Percentiles rank a stretch among this genome's conserved stretches.
Conservation (phyloP, 2,329 filamentous ascomycete genomes). For the Diaporthe australafricana region DNA sequence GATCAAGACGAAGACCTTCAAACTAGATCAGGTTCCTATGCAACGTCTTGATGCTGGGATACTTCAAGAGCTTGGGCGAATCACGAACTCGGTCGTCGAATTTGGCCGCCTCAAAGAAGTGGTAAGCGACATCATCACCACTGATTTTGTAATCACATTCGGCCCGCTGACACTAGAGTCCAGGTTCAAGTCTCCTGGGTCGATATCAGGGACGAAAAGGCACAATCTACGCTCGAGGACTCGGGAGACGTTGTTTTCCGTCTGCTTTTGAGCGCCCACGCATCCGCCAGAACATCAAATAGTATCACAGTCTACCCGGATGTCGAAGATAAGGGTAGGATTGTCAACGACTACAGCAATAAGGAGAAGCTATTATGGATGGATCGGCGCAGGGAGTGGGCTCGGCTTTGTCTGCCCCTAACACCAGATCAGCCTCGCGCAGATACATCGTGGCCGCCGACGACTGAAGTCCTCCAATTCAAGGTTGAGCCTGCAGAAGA, state of each 20-base stretch:
- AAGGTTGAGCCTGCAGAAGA: slow-evolving; percentile 25
- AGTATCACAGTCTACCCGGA: slow-evolving; percentile 39
- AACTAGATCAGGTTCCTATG: slow-evolving; percentile 41
- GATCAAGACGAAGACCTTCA: slow-evolving; percentile 42
- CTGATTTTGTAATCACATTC: not conserved
- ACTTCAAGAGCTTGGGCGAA: slow-evolving; percentile 50
- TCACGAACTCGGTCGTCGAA: slow-evolving; percentile 54
- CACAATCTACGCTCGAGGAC: slow-evolving; percentile 49
- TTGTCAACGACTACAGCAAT: slow-evolving; percentile 45
- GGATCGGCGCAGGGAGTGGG: slow-evolving; percentile 49
- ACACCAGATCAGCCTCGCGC: not conserved
- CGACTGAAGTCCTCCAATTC: slow-evolving; percentile 27
- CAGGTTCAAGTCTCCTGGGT: slow-evolving; percentile 57
- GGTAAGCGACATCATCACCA: slow-evolving; percentile 30
- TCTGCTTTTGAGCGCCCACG: slow-evolving; percentile 53
- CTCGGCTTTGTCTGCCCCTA: slow-evolving; percentile 41
- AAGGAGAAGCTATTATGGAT: slow-evolving; percentile 51
- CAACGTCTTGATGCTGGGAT: slow-evolving; percentile 41
- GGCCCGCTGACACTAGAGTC: slow-evolving; percentile 28
- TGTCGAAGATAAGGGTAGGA: slow-evolving; percentile 41
- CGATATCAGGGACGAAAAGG: slow-evolving; percentile 40
- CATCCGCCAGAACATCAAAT: slow-evolving; percentile 39
- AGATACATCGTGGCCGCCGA: slow-evolving; percentile 7
- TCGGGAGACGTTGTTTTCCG: slow-evolving; percentile 58
- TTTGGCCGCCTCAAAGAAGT: slow-evolving; percentile 45